Base-by-base conservation (phyloP, 176 grass and related monocot species). In the Zea luxurians region DNA sequence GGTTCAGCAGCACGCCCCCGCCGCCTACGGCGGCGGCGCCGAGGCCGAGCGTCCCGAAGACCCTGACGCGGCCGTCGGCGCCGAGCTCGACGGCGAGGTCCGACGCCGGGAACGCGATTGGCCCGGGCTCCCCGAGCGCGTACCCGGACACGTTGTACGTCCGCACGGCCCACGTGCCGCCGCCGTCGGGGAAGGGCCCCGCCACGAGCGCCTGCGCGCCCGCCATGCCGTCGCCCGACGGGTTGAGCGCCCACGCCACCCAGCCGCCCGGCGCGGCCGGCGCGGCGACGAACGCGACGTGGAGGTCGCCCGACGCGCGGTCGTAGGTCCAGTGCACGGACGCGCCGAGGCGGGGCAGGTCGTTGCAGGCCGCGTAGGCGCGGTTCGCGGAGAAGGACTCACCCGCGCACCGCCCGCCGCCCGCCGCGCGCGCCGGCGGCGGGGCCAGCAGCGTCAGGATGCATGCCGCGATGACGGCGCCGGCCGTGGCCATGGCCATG, bases 181-280 rank as follows among this genome's bases (percentile, higher is more conserved):
- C 63, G 76, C 18, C 13, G 17, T 0, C 17, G 46, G 2, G n/a
- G 21, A 55, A 48, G 38, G 72, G 82, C 45, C 68, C 78, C 21
- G 93, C 93, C 16, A 91, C 46, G 18, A 96, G 89, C 10, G 89
- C 60, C 77, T 96, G 93, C 8, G 75, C 61, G 0, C 93, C 93
- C 3, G 57, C 4, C 93, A 96, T 96, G 63, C 78, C 69, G 1
- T 37, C 61, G 1, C 70, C 79, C 16, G 60, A 2, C 2, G 93
- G 89, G 87, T 96, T 96, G 8, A 96, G 71, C 15, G 53, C 92
- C 93, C 93, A 96, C 11, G 93, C 74, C 6, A 96, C 86, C 93
- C 93, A 96, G 13, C 93, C 93, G 3, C 59, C 76, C 3, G 82
- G 59, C 10, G 79, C 38, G 2, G 84, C 81, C 6, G 89, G 93